These are phyloP conservation scores for Arachis stenosperma DNA, from an alignment of 306 rosid species.

Conservation along the genomic window DNA sequence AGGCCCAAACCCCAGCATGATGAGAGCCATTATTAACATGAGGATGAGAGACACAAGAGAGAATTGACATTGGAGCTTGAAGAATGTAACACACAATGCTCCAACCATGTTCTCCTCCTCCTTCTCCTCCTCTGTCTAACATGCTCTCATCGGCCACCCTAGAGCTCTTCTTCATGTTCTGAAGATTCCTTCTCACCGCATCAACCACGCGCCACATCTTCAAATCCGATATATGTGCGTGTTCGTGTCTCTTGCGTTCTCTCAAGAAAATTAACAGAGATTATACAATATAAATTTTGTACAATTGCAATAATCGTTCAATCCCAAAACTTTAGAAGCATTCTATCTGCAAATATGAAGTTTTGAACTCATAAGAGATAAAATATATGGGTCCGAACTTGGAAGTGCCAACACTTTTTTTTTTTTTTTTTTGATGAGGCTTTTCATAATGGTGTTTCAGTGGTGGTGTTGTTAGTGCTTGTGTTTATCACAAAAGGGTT, in stretches of 20 bases:
- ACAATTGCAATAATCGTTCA: neutral
- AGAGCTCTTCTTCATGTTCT: constrained; percentile 64
- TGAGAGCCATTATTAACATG: constrained; percentile 57
- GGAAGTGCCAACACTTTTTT: constrained; percentile 32
- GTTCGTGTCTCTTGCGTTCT: too few species aligned
- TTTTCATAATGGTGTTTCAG: constrained; percentile 57
- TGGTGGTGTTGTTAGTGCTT: constrained; percentile 64
- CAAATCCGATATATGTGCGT: neutral
- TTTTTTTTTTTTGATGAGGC: neutral
- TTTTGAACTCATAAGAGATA: constrained; percentile 5
- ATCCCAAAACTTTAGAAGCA: neutral
- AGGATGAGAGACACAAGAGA: constrained; percentile 76
- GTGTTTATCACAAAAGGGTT: constrained; percentile 71
- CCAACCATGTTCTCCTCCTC: constrained; percentile 48
- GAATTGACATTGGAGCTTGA: constrained; percentile 64
- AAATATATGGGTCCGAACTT: constrained; percentile 31
- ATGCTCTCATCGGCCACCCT: constrained; percentile 87
- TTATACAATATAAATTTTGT: neutral
- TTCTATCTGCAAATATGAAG: neutral
- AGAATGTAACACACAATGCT: constrained; percentile 51
- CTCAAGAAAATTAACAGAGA: neutral
- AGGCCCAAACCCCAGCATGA: constrained; percentile 58
- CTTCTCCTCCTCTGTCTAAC: constrained; percentile 40
- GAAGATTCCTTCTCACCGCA: constrained; percentile 46
- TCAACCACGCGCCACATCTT: constrained; percentile 47